These are phyloP conservation scores for Neofusicoccum kwambonambiense DNA, from an alignment of 2,329 filamentous ascomycete species.

Conservation along the genomic window DNA sequence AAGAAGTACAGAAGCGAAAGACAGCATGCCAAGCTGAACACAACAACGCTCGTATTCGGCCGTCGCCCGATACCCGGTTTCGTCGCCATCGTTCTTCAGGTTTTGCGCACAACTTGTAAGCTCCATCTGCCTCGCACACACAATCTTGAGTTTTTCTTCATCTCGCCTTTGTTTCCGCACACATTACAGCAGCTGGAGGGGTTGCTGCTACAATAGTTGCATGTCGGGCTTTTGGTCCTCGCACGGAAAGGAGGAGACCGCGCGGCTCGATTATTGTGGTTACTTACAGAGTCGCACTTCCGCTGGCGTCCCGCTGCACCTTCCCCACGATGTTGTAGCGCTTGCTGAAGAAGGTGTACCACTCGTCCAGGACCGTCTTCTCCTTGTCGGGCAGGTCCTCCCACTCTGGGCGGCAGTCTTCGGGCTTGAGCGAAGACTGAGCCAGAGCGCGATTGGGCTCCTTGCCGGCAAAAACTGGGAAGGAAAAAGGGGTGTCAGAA, in stretches of 20 bases:
- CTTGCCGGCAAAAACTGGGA: conserved; percentile 86
- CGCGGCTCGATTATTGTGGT: neutral
- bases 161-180: neutral
- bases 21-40: neutral
- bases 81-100: conserved; percentile 1
- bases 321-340: conserved; percentile 84
- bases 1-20: conserved; percentile 7
- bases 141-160: neutral
- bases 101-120: neutral
- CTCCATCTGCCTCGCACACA: conserved; percentile 1
- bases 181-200: neutral
- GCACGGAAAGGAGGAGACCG: neutral
- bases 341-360: conserved; percentile 95
- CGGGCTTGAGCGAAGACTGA: conserved; percentile 78
- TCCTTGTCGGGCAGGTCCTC: conserved; percentile 79
- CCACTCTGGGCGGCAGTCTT: conserved; percentile 83
- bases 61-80: neutral
- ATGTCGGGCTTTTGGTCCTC: neutral
- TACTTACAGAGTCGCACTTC: conserved; percentile 20
- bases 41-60: neutral
- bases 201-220: neutral
- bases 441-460: conserved; percentile 92
- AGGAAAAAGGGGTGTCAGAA: neutral
- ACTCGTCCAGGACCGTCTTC: conserved; percentile 81
- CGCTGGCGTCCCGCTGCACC: conserved; percentile 22